Evolutionary conservation across 1,284 basidiomycete genomes (phyloP).

Genomic region (Phlebopus sp.): DNA sequence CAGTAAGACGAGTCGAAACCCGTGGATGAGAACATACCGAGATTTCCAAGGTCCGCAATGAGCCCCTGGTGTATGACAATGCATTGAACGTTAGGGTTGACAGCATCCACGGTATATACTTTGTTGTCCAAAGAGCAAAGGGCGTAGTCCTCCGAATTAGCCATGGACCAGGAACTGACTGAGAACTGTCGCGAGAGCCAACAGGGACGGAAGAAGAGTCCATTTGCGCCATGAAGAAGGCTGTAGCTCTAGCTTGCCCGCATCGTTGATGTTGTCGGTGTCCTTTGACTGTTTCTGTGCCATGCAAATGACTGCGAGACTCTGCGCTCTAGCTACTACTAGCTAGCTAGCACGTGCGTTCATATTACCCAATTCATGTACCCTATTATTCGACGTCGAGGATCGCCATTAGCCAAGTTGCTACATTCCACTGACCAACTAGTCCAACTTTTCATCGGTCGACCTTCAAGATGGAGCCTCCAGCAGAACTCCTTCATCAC

Average conservation of each 20-base stretch:
- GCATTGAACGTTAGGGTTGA: conserved; percentile 56
- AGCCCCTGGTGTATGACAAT: conserved; percentile 57
- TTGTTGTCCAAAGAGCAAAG: conserved; percentile 43
- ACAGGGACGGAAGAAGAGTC: conserved; percentile 3
- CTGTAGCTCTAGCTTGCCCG: neutral
- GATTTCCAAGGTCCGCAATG: conserved; percentile 56
- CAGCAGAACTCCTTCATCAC: conserved; percentile 27
- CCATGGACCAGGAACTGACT: conserved; percentile 1
- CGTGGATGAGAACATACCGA: conserved; percentile 40
- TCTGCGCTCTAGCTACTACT: too few relatives aligned
- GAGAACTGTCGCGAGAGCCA: conserved; percentile 21
- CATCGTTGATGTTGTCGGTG: neutral
- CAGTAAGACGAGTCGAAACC: conserved; percentile 3
- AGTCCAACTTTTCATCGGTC: neutral
- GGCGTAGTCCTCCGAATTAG: conserved; percentile 35
- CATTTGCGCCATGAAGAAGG: neutral
- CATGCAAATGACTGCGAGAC: neutral
- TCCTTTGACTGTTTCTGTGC: neutral
- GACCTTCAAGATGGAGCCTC: conserved; percentile 23
- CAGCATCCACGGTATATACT: conserved; percentile 56
- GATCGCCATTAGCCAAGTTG: neutral
- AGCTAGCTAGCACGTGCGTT: neutral
- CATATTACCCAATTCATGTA: neutral
- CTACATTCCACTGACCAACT: neutral
- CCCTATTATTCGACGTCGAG: too few relatives aligned